These are phyloP conservation scores for Aphanomyces stellatus DNA, from an alignment of 352 stramenopile species.

Conservation along the genomic window DNA sequence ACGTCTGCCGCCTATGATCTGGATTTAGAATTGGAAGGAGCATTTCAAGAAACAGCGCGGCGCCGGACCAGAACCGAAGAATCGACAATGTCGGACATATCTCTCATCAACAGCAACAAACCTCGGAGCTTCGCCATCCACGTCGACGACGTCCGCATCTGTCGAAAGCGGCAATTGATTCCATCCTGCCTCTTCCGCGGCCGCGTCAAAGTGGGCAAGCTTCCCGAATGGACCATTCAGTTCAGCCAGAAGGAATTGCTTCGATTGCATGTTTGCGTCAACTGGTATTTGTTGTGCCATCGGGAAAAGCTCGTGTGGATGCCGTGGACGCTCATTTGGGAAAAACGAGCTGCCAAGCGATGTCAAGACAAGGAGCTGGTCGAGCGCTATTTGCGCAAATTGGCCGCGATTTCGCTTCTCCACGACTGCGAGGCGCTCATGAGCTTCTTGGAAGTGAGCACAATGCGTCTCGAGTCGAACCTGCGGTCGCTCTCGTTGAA, in stretches of 20 bases:
- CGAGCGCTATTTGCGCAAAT: conserved; percentile 56
- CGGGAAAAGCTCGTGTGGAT: conserved; percentile 33
- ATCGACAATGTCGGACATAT: background rate
- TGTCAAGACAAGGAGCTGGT: conserved; percentile 58
- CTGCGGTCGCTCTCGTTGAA: conserved; percentile 47
- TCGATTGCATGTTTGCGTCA: conserved; percentile 57
- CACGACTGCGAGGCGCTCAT: conserved; percentile 70
- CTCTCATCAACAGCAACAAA: background rate
- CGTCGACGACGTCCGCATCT: conserved; percentile 61
- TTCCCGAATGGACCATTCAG: conserved; percentile 74
- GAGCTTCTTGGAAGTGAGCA: conserved; percentile 72
- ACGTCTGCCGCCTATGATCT: conserved; percentile 7
- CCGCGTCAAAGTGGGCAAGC: conserved; percentile 56
- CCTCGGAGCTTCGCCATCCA: conserved; percentile 39
- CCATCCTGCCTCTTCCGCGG: conserved; percentile 78
- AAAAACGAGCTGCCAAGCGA: conserved; percentile 70
- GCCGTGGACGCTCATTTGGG: conserved; percentile 71
- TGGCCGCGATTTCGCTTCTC: conserved; percentile 54
- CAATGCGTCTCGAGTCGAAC: conserved; percentile 61
- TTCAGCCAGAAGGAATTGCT: conserved; percentile 82
- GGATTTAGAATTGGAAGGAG: conserved; percentile 10
- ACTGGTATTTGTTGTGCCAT: conserved; percentile 41
- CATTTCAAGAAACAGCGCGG: background rate
- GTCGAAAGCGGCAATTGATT: conserved; percentile 46
- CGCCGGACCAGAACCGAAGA: background rate